phyloP scores from a whole-genome alignment of 805 yeast genomes.

The Candida ulmi region DNA sequence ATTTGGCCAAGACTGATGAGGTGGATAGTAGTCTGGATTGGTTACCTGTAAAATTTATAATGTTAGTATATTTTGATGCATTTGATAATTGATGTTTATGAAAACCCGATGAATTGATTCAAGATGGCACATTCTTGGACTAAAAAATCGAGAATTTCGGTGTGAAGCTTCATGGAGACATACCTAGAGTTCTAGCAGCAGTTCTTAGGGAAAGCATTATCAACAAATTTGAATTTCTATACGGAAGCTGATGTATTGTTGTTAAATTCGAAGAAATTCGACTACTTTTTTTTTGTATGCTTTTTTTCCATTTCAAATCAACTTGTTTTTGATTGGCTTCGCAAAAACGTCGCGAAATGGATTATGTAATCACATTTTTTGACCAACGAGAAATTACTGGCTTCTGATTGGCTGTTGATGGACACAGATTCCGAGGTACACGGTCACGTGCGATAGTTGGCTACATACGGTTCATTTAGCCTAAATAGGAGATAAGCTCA shows the following conservation, averaged over 20 bases:
- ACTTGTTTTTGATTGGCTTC: slow-evolving; percentile 22
- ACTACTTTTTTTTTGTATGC: slow-evolving; percentile 1
- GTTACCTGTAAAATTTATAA: slow-evolving; percentile 10
- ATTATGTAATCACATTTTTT: neutral
- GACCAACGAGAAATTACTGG: neutral
- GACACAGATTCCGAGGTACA: no score
- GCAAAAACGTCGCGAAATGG: neutral
- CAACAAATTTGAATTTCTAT: neutral
- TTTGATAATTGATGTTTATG: no score
- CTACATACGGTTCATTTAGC: neutral
- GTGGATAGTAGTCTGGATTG: slow-evolving; percentile 26
- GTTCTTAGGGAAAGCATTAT: slow-evolving; percentile 25
- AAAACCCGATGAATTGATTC: no score
- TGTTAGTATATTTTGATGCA: slow-evolving; percentile 9
- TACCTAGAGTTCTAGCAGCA: slow-evolving; percentile 23
- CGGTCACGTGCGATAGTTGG: no score
- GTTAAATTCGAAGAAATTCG: neutral
- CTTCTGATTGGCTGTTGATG: neutral
- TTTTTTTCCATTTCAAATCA: slow-evolving; percentile 20
- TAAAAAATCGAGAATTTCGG: neutral
- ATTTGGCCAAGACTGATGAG: slow-evolving; percentile 47
- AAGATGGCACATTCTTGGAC: no score
- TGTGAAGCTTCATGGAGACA: slow-evolving; percentile 2
- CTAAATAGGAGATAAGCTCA: neutral
- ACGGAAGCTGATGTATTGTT: slow-evolving; percentile 1